Evolutionary conservation across 306 rosid genomes (phyloP).

Genomic region (Begonia fuchsioides): DNA sequence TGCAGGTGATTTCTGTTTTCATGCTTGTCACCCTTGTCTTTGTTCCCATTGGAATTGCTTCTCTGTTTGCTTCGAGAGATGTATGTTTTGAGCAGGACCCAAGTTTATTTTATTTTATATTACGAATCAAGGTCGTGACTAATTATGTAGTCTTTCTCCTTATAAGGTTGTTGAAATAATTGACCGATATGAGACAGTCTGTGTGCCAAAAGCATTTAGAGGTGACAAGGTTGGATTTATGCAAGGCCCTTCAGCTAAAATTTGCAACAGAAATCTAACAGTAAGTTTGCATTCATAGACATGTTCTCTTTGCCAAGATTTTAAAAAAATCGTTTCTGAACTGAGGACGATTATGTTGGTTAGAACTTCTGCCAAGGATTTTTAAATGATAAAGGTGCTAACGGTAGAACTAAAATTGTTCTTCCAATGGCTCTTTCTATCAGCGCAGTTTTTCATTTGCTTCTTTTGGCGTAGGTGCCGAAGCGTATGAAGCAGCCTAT

Average conservation of each 20-base stretch:
- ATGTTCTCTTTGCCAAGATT: background rate
- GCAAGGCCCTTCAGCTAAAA: conserved; percentile 26
- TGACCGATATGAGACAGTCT: conserved; percentile 47
- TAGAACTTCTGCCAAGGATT: background rate
- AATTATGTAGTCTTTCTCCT: conserved; percentile 14
- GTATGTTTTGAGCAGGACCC: conserved; percentile 24
- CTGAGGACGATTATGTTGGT: background rate
- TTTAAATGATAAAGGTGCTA: background rate
- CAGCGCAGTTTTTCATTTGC: conserved; percentile 1
- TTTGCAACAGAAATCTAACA: conserved; percentile 29
- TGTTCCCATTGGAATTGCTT: conserved; percentile 84
- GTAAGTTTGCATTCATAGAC: conserved; percentile 19
- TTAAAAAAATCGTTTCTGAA: background rate
- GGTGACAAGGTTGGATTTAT: conserved; percentile 42
- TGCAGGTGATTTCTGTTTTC: conserved; percentile 89
- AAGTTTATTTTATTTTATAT: conserved; percentile 4
- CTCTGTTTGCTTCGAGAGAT: conserved; percentile 68
- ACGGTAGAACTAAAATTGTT: background rate
- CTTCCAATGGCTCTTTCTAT: no score
- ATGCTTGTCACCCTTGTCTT: conserved; percentile 64
- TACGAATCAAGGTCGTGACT: conserved; percentile 13
- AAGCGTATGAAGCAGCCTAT: conserved; percentile 70
- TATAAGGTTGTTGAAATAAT: conserved; percentile 75
- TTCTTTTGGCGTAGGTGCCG: conserved; percentile 33
- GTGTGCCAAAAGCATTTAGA: conserved; percentile 29